These are phyloP conservation scores for Aspergillus wentii DNA, from an alignment of 495 filamentous ascomycete genomes.

Conservation along the genomic window DNA sequence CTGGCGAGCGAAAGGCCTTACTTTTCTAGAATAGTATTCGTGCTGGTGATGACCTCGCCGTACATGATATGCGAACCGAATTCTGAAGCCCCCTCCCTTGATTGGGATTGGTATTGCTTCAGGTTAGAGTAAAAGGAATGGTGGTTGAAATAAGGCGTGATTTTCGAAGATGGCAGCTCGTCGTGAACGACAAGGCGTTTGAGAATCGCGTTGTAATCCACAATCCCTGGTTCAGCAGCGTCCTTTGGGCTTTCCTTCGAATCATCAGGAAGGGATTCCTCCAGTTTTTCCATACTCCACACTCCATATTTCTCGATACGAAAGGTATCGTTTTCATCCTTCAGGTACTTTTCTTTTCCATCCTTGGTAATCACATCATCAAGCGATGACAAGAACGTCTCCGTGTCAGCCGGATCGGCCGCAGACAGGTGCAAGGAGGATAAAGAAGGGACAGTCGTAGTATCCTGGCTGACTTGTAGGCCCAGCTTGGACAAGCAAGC, in stretches of 20 bases:
- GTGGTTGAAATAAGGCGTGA: slow-evolving; percentile 89
- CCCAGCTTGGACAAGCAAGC: slow-evolving; percentile 81
- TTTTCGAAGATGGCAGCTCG: slow-evolving; percentile 63
- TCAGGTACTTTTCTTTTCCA: slow-evolving; percentile 67
- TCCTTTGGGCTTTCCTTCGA: slow-evolving; percentile 13
- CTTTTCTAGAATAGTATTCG: slow-evolving; percentile 94
- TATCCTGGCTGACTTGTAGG: slow-evolving; percentile 65
- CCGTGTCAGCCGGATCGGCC: slow-evolving; percentile 54
- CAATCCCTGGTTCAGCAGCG: slow-evolving; percentile 47
- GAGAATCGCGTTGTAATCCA: slow-evolving; percentile 69
- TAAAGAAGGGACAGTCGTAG: slow-evolving; percentile 69
- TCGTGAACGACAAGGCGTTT: slow-evolving; percentile 70
- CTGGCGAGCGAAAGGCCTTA: slow-evolving; percentile 25
- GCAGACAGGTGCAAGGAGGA: slow-evolving; percentile 84
- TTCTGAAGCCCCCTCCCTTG: slow-evolving; percentile 45
- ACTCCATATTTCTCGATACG: slow-evolving; percentile 59
- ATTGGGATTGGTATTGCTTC: slow-evolving; percentile 55
- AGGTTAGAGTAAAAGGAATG: slow-evolving; percentile 72
- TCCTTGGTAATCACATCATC: slow-evolving; percentile 64
- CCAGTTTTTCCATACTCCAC: slow-evolving; percentile 57
- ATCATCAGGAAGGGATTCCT: slow-evolving; percentile 41
- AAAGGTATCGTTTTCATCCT: slow-evolving; percentile 83
- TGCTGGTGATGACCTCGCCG: slow-evolving; percentile 90
- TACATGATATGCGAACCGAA: slow-evolving; percentile 83
- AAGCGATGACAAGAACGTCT: slow-evolving; percentile 61